Evolutionary conservation across 169 alveolate species (phyloP), one percentile per base, ranked within the genome.

Genomic region (Cryptosporidium meleagridis): DNA sequence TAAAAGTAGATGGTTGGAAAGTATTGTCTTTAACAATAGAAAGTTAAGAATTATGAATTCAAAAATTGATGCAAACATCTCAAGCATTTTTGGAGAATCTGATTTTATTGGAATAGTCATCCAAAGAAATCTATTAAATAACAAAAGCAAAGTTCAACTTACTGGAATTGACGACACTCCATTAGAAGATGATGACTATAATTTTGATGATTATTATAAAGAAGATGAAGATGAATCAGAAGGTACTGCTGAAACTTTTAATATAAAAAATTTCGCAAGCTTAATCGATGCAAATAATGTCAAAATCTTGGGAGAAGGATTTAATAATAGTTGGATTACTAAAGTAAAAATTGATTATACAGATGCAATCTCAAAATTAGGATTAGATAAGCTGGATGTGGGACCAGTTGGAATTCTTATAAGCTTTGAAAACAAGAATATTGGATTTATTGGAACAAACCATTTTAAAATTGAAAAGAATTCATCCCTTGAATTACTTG

Each of bases 361-460:
- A 18, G 75, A 80, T 16, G 12, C 45, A 3, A 12, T 80, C 4
- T 16, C 35, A 26, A 44, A 59, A 61, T 31, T 80, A 31, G 75
- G 89, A 9, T 18, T 80, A 21, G 67, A 58, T 65, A 41, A 80
- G 23, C 55, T 80, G 14, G 89, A 80, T 21, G 29, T 80, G 39
- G 89, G 89, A 14, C 51, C 89, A 18, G 39, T 80, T 31, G 89
- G 89, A 58, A 26, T 80, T n/a, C 58, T 62, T 2, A 23, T 80
- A 4, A 62, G 51, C 23, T 80, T 41, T 62, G 65, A 59, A 21
- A 59, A 80, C 33, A 23, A 12, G 4, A 59, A 3, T 21, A 44
- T 80, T n/a, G 89, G 89, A 44, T 80, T 80, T 41, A 80, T 80
- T 0, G 89, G 89, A 21, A 65, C 89, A 59, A 62, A 80, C 26